Evolutionary conservation across 1,284 basidiomycete species (phyloP), one percentile per base, ranked within the genome.

Genomic region (Neonothopanus nambi): DNA sequence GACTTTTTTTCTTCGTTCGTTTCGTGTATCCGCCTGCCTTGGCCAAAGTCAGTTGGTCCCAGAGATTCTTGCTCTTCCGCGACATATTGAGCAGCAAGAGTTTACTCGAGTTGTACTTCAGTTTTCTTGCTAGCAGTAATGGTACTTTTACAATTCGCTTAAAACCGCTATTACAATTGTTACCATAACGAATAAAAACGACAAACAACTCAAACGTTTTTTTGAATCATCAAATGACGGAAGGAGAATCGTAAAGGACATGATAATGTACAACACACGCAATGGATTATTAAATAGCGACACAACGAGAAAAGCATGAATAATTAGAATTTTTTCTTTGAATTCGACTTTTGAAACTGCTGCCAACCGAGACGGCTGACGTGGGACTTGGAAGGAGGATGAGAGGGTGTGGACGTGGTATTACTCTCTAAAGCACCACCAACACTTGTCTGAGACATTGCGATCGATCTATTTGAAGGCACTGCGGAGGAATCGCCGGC

Each of bases 351-450:
- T 57, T 76, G 77, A 59, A 83, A 84, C 56, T 81, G 75, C 63
- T 82, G 80, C 82, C 82, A 83, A 30, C 76, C 79, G 23, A 75
- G 74, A 28, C 69, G 67, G 18, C 64, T 59, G 7, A 70, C 68
- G 18, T 63, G 61, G 18, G 61, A 59, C 51, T 60, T 58, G 33
- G 60, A 57, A 24, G 57, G 51, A 52, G 66, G 54, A 35, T 67
- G 65, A 35, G 65, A 55, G 20, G 71, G 65, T 5, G 56, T 40
- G 17, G 57, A 55, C 23, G 33, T 47, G 26, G 40, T 20, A 42
- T 20, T 39, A 38, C 49, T 24, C 11, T 33, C 42, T 23, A 55
- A n/a, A n/a, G n/a, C n/a, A n/a, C n/a, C 30, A 33, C 30, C 8
- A 33, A 5, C 11, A 28, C 13, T 33, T 8, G 30, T 33, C 30